Percentiles rank a stretch among this genome's conserved stretches.
These are phyloP conservation scores for Moesziomyces globuligerus DNA, from an alignment of 1,284 basidiomycete species.

Conservation along the genomic window DNA sequence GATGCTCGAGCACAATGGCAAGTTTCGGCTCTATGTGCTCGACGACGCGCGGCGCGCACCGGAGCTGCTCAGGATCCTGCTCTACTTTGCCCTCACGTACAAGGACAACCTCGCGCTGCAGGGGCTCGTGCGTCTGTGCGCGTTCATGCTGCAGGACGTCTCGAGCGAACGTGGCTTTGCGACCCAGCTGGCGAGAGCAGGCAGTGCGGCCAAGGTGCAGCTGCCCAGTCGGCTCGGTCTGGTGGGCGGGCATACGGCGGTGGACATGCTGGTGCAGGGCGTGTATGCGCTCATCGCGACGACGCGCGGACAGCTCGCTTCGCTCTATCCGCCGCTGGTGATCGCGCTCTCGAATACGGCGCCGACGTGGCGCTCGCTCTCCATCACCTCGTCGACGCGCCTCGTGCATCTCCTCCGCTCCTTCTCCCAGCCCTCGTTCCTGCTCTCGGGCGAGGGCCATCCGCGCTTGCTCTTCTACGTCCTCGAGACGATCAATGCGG, in stretches of 20 bases:
- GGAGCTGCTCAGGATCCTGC: slow-evolving; percentile 35
- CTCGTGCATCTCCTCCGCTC: slow-evolving; percentile 87
- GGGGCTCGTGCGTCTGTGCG: slow-evolving; percentile 85
- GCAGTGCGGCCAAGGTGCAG: slow-evolving; percentile 38
- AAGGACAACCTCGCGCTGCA: slow-evolving; percentile 76
- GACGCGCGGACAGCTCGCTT: slow-evolving; percentile 72
- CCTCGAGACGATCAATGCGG: slow-evolving; percentile 88
- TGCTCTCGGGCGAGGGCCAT: slow-evolving; percentile 91
- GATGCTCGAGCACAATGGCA: slow-evolving; percentile 51
- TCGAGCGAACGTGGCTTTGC: slow-evolving; percentile 84
- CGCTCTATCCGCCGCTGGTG: slow-evolving; percentile 79
- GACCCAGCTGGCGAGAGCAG: slow-evolving; percentile 60
- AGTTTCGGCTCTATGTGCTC: slow-evolving; percentile 55
- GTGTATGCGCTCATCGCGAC: slow-evolving; percentile 86
- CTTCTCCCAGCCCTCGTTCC: slow-evolving; percentile 86
- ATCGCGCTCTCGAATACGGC: slow-evolving; percentile 88
- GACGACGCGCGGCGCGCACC: slow-evolving; percentile 45
- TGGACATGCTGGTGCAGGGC: slow-evolving; percentile 71
- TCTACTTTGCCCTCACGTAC: slow-evolving; percentile 52
- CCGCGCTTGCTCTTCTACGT: slow-evolving; percentile 90
- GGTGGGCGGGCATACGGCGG: slow-evolving; percentile 34
- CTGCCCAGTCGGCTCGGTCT: slow-evolving; percentile 33
- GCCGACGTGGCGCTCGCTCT: slow-evolving; percentile 83
- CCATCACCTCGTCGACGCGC: slow-evolving; percentile 79
- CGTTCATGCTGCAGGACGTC: slow-evolving; percentile 90